Base-by-base conservation (phyloP, 768 basidiomycete genomes). In the Leccinum rimulosum region DNA sequence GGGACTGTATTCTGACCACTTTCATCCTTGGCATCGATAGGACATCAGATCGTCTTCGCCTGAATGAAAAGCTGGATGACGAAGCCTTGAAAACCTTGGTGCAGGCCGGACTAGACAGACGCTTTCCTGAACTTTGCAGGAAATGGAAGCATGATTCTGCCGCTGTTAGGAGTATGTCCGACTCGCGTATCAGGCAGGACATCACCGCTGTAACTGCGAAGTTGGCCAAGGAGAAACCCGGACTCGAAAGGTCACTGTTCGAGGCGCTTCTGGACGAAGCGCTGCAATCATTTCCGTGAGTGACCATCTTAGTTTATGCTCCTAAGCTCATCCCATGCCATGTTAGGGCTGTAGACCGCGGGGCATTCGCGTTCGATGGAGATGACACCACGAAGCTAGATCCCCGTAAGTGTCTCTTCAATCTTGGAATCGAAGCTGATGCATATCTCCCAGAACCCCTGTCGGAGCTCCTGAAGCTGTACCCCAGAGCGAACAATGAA, bases 11-110 rank as follows among this genome's bases (percentile, higher is more conserved):
- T 3, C 9, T 52, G 22, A 43, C 2, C 4, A 28, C 15, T 40
- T n/a, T 12, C 27, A 25, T 9, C n/a, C 15, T 6, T 19, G 17
- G 8, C n/a, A n/a, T 49, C 9, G n/a, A 12, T 17, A 76, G 75
- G 38, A 14, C 27, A 17, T 61, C 50, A 0, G 72, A 73, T 43
- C 52, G 57, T 11, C 56, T 78, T 15, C 38, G 55, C 9, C 6
- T 78, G 17, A 61, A 27, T 4, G 64, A 70, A 17, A 53, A 63
- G 4, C 22, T 76, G 17, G 61, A 64, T 6, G 70, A 69, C 1
- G 65, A 69, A 0, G 65, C 66, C 0, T 3, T 79, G 0, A 57
- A 36, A 6, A 69, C 72, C 1, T 62, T 80, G 6, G 51, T 73
- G 15, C 40, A 17, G 15, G 36, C 50, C 2, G 79, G 76, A 1